phyloP scores from a whole-genome alignment of 257 asterid genomes.

The Leonotis leonurus region DNA sequence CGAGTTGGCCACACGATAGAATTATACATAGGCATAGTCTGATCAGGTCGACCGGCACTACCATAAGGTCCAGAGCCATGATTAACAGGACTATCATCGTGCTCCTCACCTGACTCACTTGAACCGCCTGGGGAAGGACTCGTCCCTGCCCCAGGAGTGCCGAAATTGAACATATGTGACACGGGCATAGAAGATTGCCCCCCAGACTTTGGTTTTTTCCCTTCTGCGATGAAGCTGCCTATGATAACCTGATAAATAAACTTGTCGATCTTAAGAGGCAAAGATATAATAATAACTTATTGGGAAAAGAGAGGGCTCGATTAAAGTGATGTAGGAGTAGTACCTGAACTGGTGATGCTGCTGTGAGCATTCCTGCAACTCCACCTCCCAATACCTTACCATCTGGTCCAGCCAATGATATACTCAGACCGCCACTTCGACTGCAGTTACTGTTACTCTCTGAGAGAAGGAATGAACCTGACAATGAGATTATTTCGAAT shows the following conservation, averaged over 20 bases:
- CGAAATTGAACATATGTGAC: constrained; percentile 53
- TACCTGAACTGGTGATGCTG: constrained; percentile 84
- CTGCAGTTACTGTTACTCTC: constrained; percentile 48
- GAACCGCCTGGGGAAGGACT: constrained; percentile 72
- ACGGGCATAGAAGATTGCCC: constrained; percentile 32
- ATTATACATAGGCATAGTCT: constrained; percentile 44
- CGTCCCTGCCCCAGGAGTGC: constrained; percentile 27
- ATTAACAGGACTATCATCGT: constrained; percentile 40
- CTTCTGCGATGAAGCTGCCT: constrained; percentile 82
- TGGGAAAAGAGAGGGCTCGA: background rate
- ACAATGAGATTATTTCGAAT: constrained; percentile 68
- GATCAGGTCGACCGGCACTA: constrained; percentile 37
- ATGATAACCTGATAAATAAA: constrained; percentile 49
- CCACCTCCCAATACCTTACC: constrained; percentile 91
- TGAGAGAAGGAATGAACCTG: constrained; percentile 66
- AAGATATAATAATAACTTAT: background rate
- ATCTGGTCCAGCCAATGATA: constrained; percentile 79
- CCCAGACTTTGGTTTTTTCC: constrained; percentile 43
- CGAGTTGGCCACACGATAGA: constrained; percentile 49
- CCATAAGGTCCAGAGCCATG: constrained; percentile 32
- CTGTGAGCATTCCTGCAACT: constrained; percentile 77
- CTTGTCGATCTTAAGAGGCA: background rate
- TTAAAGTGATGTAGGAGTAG: background rate
- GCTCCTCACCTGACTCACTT: constrained; percentile 61
- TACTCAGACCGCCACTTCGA: constrained; percentile 55